Evolutionary conservation across 2,329 filamentous ascomycete genomes (phyloP), one percentile per base, ranked within the genome.

Genomic region (Metarhizium guizhouense): DNA sequence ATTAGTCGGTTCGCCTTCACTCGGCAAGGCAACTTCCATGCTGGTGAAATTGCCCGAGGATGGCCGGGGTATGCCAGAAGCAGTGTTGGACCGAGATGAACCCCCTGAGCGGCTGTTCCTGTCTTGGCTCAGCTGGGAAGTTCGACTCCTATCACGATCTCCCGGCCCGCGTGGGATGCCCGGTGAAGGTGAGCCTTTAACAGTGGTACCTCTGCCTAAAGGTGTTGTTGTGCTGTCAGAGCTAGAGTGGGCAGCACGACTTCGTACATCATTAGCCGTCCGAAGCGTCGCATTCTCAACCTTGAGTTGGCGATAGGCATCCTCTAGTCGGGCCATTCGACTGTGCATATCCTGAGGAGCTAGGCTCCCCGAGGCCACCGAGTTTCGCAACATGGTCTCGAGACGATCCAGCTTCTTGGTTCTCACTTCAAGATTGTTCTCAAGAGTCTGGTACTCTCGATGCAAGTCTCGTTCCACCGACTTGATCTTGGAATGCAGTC

Each of bases 401-500:
- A 99, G 78, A 3, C 88, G 83, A 61, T 97, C 93, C 34, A 99
- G 81, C 62, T 90, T 90, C 74, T 95, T 94, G 57, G 86, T 81
- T 16, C 91, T 85, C 30, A 84, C 73, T 54, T 94, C 89, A 32
- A 96, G 82, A 42, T 85, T 88, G 62, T 84, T 85, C 69, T 96
- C 91, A 1, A 99, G 78, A 0, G 81, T 83, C 65, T 95, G 88
- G 65, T 96, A 97, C 65, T 97, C 92, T 59, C 90, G 89, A 74
- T 86, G 87, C n/a, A 97, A 74, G 58, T 95, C 89, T 51, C 88
- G 85, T 70, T 99, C 94, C n/a, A 96, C 85, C 6, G 79, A 77
- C 64, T 89, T 88, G 66, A 96, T 89, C 57, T 90, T 86, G 43
- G 80, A 77, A 64, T 89, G 87, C 75, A 96, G 95, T 8, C 83